Conservation (phyloP, 768 basidiomycete species). For the Sarcomyxa edulis region DNA sequence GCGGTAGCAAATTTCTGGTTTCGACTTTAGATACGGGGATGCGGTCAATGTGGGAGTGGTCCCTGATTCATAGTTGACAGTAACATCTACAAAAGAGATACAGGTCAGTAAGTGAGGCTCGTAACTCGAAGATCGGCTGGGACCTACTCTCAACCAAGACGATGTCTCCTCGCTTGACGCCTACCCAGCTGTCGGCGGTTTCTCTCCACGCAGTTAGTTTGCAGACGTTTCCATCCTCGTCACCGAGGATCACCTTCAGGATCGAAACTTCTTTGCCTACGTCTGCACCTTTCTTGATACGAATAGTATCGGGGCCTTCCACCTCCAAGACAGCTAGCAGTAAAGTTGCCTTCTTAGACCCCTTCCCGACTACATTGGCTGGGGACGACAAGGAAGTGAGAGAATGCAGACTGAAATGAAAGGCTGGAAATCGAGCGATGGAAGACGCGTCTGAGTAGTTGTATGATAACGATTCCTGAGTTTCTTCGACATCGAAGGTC, state of each 20-base stretch:
- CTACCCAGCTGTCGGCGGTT: conserved; percentile 68
- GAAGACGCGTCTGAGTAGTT: conserved; percentile 65
- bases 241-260: conserved; percentile 67
- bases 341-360: conserved; percentile 46
- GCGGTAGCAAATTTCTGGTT: conserved; percentile 68
- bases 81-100: conserved; percentile 39
- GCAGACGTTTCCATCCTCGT: conserved; percentile 62
- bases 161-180: conserved; percentile 67
- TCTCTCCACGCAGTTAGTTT: conserved; percentile 80
- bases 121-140: conserved; percentile 6
- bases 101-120: background rate
- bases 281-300: conserved; percentile 62
- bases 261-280: conserved; percentile 66
- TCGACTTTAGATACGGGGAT: conserved; percentile 61
- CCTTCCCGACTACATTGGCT: conserved; percentile 21
- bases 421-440: conserved; percentile 67
- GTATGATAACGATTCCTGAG: conserved; percentile 45
- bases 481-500: conserved; percentile 25
- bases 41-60: conserved; percentile 53
- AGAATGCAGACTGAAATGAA: conserved; percentile 64
- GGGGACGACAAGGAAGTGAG: conserved; percentile 47
- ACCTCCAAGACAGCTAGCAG: conserved; percentile 70
- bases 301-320: conserved; percentile 68
- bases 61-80: conserved; percentile 37
- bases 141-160: conserved; percentile 63